phyloP scores from a whole-genome alignment of 108 stramenopile species.

The Skeletonema marinoi region DNA sequence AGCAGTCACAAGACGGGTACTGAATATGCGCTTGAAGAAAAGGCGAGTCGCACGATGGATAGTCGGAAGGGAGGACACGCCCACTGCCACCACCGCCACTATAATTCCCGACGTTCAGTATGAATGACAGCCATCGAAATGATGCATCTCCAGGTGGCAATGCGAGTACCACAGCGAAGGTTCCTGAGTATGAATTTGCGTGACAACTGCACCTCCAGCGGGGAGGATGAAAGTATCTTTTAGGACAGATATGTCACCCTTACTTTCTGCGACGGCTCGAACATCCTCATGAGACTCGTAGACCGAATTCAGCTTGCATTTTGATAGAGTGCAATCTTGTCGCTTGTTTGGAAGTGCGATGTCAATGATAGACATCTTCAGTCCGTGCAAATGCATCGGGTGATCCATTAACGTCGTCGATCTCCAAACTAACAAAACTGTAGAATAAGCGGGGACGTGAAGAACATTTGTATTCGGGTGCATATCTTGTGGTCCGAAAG shows the following conservation, averaged over 20 bases:
- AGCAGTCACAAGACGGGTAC: constrained; percentile 20
- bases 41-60: not conserved
- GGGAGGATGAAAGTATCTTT: constrained; percentile 26
- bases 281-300: constrained; percentile 8
- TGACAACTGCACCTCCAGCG: constrained; percentile 21
- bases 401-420: constrained; percentile 24
- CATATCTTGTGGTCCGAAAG: not conserved
- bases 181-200: constrained; percentile 9
- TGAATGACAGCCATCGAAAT: constrained; percentile 21
- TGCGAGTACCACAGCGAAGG: constrained; percentile 20
- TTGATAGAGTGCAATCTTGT: not conserved
- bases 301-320: constrained; percentile 6
- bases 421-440: constrained; percentile 12
- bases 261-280: constrained; percentile 4
- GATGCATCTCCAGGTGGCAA: constrained; percentile 16
- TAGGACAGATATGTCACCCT: not conserved
- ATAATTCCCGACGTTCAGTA: constrained; percentile 25
- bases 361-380: constrained; percentile 17
- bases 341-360: not conserved
- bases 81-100: not conserved
- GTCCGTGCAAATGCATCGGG: constrained; percentile 20
- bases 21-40: not conserved
- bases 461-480: constrained; percentile 10
- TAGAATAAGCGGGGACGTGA: constrained; percentile 4
- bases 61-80: constrained; percentile 1